Base-by-base conservation (phyloP, 2,329 filamentous ascomycete genomes). In the Stagonosporopsis rhizophila region DNA sequence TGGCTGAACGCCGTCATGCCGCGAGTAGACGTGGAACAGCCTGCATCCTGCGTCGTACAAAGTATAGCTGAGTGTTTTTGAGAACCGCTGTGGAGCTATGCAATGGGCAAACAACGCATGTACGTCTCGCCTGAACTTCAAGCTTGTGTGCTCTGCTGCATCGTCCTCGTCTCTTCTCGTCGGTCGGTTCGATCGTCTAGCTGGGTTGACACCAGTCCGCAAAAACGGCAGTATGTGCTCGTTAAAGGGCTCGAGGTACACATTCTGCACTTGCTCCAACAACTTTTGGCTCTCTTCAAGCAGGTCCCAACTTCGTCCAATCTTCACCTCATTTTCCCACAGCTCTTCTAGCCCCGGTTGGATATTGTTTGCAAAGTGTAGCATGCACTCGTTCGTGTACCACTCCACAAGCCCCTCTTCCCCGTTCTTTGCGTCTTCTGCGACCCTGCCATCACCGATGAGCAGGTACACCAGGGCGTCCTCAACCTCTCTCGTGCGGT, bases 31-130 rank as follows among this genome's bases (percentile, higher is more conserved):
- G 25, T 79, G 75, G 79, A 65, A 87, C 72, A 62, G 30, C 34
- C 72, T 75, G 45, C 77, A 79, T 54, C 85, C 79, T n/a, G 85
- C 78, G 47, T 80, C 78, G 12, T 78, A 78, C 41, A 91, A 67
- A 34, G 88, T 82, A 38, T 75, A 77, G 38, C 80, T 81, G 22
- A 91, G 71, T 1, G 86, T 83, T 44, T 77, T 75, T 32, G 82
- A 79, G 44, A 89, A 77, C 4, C 81, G 77, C 34, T 77, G 77
- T 2, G 82, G 55, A 3, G 71, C 83, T 56, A 86, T 80, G 9
- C 87, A 87, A 69, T 89, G 88, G 40, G 84, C 83, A 59, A 90
- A 82, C 20, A 89, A 79, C 20, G 87, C 85, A 65, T 89, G 83
- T 11, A 90, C 73, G 60, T 90, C 87, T 44, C 82, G 78, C 15